Percentiles rank a stretch among this genome's conserved stretches.
These are phyloP conservation scores for Actinomucor elegans DNA, from an alignment of 371 early-diverging fungal genomes.

Conservation along the genomic window DNA sequence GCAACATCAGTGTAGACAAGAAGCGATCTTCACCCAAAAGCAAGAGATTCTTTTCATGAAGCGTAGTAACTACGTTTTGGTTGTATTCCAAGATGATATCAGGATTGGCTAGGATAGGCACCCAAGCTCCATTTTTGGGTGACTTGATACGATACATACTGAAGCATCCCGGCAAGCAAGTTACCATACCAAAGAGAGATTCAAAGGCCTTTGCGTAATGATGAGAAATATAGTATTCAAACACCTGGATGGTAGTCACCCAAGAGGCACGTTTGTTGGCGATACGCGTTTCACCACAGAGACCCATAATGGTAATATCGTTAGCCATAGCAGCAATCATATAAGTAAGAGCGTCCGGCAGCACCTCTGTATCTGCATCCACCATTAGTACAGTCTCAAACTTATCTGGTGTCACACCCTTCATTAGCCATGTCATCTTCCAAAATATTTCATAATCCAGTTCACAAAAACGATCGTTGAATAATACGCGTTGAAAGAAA, in stretches of 20 bases:
- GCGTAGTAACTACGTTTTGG: conserved; percentile 86
- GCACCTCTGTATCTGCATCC: conserved; percentile 93
- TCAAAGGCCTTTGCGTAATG: conserved; percentile 96
- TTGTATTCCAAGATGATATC: conserved; percentile 90
- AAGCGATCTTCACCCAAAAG: conserved; percentile 96
- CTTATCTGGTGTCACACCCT: conserved; percentile 84
- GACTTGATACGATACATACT: conserved; percentile 88
- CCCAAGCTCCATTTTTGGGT: conserved; percentile 74
- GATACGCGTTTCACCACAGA: conserved; percentile 87
- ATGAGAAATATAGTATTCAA: conserved; percentile 97
- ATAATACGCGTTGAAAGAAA: conserved; percentile 91
- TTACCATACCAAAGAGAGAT: conserved; percentile 95
- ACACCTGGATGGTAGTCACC: conserved; percentile 69
- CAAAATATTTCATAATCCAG: conserved; percentile 95
- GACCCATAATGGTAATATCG: conserved; percentile 81
- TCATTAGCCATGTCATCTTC: conserved; percentile 80
- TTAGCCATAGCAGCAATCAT: conserved; percentile 84
- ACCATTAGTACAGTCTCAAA: conserved; percentile 96
- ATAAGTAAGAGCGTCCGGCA: conserved; percentile 73
- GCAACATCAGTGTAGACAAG: conserved; percentile 92
- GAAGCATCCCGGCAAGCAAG: conserved; percentile 97
- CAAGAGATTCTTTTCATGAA: conserved; percentile 95
- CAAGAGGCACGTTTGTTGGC: conserved; percentile 79
- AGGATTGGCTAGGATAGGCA: conserved; percentile 88
- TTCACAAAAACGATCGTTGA: conserved; percentile 92